These are phyloP conservation scores for Thelephora ganbajun DNA, from an alignment of 768 basidiomycete genomes.

Conservation along the genomic window DNA sequence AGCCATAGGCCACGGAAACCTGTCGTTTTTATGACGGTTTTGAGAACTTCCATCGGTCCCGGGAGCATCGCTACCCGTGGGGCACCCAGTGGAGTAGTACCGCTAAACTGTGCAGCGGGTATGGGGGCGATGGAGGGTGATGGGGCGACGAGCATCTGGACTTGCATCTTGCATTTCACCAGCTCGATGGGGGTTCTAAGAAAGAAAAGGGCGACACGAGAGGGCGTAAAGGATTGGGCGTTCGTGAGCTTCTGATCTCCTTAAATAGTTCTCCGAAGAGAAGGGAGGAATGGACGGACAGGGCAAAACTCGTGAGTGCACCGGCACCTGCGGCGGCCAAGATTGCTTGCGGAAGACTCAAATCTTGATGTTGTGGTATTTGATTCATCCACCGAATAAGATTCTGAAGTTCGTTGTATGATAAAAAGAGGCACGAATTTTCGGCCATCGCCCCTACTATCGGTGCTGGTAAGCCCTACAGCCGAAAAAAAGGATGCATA, in stretches of 20 bases:
- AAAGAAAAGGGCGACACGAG: neutral
- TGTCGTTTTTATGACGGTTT: conserved; percentile 42
- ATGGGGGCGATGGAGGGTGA: conserved; percentile 8
- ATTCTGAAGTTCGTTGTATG: conserved; percentile 68
- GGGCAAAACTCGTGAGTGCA: conserved; percentile 68
- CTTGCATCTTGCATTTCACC: conserved; percentile 97
- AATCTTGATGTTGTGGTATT: conserved; percentile 21
- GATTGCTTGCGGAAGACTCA: conserved; percentile 56
- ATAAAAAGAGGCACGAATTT: conserved; percentile 78
- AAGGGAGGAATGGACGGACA: conserved; percentile 36
- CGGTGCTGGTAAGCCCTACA: conserved; percentile 75
- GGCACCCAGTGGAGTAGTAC: conserved; percentile 14
- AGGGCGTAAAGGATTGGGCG: neutral
- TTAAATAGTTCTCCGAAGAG: neutral
- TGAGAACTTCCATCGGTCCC: conserved; percentile 61
- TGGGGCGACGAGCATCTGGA: conserved; percentile 59
- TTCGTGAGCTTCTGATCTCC: neutral
- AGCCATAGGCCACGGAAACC: conserved; percentile 90
- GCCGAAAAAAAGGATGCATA: neutral
- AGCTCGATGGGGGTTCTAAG: conserved; percentile 84
- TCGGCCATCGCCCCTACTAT: conserved; percentile 87
- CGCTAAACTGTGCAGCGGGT: conserved; percentile 9
- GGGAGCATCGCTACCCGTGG: conserved; percentile 28
- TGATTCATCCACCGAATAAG: conserved; percentile 32
- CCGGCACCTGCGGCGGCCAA: conserved; percentile 85